Evolutionary conservation across 768 basidiomycete genomes (phyloP).

Genomic region (Pisolithus orientalis): DNA sequence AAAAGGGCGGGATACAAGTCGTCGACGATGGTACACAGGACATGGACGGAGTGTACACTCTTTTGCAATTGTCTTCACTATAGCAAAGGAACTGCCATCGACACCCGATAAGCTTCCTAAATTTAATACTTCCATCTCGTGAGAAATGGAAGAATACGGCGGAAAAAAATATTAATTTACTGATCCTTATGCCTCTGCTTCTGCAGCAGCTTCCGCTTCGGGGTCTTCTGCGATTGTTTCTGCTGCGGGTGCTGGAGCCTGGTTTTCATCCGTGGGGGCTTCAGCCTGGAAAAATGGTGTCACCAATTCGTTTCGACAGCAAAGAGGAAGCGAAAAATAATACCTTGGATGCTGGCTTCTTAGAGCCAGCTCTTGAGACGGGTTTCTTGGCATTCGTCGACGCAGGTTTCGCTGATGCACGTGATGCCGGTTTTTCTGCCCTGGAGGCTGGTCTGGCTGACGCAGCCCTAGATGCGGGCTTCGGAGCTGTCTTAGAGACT

Average conservation of each 20-base stretch:
- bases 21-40: conserved; percentile 27
- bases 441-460: conserved; percentile 38
- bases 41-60: conserved; percentile 28
- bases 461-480: conserved; percentile 14
- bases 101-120: conserved; percentile 7
- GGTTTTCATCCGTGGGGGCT: conserved; percentile 32
- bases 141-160: neutral
- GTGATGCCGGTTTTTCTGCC: conserved; percentile 34
- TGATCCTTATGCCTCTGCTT: conserved; percentile 28
- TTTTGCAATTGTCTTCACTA: conserved; percentile 18
- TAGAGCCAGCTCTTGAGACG: conserved; percentile 51
- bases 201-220: conserved; percentile 38
- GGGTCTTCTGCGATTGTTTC: conserved; percentile 55
- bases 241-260: conserved; percentile 32
- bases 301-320: neutral
- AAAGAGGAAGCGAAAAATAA: neutral
- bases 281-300: conserved; percentile 21
- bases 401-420: conserved; percentile 35
- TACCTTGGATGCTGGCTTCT: conserved; percentile 63
- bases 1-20: conserved; percentile 19
- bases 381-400: conserved; percentile 46
- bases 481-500: conserved; percentile 11
- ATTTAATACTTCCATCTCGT: conserved; percentile 14
- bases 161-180: conserved; percentile 3
- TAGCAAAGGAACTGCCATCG: conserved; percentile 11